Conservation (phyloP, 2,329 filamentous ascomycete genomes). For the Sclerotinia trifoliorum region DNA sequence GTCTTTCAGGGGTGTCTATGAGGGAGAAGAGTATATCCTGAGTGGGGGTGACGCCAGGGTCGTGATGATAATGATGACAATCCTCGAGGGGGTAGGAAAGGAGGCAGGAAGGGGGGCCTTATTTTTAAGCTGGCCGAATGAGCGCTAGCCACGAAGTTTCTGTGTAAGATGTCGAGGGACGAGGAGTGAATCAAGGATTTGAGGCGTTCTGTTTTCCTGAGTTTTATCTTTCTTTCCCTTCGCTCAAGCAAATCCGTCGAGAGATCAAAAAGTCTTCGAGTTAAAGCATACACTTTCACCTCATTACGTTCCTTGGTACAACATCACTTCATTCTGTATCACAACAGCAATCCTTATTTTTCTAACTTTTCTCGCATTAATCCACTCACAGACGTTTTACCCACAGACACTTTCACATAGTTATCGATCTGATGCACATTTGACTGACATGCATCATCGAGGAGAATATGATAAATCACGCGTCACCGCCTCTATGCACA, state of each 20-base stretch:
- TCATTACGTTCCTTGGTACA: not conserved
- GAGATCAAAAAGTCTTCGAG: not conserved
- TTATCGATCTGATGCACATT: not conserved
- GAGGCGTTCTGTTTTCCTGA: not conserved
- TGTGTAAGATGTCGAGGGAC: not conserved
- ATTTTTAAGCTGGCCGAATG: not conserved
- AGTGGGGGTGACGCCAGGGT: not conserved
- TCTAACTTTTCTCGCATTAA: not conserved
- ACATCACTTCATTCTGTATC: not conserved
- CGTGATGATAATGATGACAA: not conserved
- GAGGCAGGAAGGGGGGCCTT: not conserved
- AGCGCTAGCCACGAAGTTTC: slow-evolving; percentile 6
- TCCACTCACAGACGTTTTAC: not conserved
- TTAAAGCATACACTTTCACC: not conserved
- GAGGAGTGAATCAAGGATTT: not conserved
- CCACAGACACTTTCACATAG: not conserved
- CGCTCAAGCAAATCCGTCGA: not conserved
- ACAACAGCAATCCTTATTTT: not conserved
- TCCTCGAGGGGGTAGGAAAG: not conserved
- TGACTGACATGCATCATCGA: slow-evolving; percentile 7
- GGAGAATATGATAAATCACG: not conserved
- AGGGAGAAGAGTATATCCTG: not conserved
- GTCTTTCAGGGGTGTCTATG: not conserved
- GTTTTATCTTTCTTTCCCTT: not conserved
- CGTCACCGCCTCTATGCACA: slow-evolving; percentile 9